Percentiles rank a stretch among this genome's conserved stretches.
Conservation (phyloP, 768 basidiomycete species). For the Royoungia palumana region DNA sequence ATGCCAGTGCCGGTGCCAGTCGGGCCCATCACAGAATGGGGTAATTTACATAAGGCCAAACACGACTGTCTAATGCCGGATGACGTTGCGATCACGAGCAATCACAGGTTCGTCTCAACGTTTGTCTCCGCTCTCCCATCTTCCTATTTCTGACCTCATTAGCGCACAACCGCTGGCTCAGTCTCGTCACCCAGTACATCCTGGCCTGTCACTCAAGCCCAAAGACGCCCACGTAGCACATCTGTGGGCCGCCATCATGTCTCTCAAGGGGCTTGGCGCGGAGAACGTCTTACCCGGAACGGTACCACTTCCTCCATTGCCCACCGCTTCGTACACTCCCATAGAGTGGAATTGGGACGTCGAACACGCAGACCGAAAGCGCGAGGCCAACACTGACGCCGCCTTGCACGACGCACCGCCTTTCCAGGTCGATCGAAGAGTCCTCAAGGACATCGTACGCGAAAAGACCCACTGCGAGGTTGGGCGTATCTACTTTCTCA, state of each 20-base stretch:
- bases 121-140: neutral
- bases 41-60: conserved; percentile 29
- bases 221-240: conserved; percentile 9
- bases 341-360: conserved; percentile 69
- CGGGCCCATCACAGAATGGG: conserved; percentile 7
- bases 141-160: neutral
- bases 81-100: conserved; percentile 7
- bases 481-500: conserved; percentile 68
- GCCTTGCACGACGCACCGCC: conserved; percentile 59
- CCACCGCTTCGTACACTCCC: conserved; percentile 6
- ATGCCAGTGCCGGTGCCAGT: conserved; percentile 24
- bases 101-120: conserved; percentile 21
- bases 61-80: conserved; percentile 17
- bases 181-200: too few species aligned
- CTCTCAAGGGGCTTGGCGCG: neutral
- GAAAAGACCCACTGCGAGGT: conserved; percentile 67
- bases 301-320: conserved; percentile 14
- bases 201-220: neutral
- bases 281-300: conserved; percentile 17
- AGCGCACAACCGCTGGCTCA: neutral
- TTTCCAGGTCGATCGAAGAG: conserved; percentile 71
- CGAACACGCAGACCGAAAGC: conserved; percentile 67
- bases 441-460: conserved; percentile 73
- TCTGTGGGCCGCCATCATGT: conserved; percentile 11
- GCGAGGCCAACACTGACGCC: conserved; percentile 61